Evolutionary conservation across 352 stramenopile species (phyloP), one percentile per base, ranked within the genome.

Genomic region (Hyaloperonospora brassicae): DNA sequence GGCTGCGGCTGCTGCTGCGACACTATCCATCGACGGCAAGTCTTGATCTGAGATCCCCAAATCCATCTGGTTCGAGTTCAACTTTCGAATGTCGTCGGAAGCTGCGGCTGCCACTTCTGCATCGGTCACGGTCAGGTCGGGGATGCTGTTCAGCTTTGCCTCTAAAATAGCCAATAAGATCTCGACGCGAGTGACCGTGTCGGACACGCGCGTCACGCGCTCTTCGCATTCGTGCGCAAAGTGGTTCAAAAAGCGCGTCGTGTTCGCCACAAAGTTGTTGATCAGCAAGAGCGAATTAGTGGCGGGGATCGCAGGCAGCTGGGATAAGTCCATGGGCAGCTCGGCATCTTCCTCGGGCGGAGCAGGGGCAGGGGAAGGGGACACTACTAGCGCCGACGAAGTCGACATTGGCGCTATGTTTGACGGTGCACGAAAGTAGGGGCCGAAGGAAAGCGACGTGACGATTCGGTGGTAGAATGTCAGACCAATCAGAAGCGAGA

Each of bases 201-300:
- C 72, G 22, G 79, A 86, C 35, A 92, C 79, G 47, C 62, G 68
- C 39, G 69, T 53, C 47, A 94, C 84, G 25, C 82, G 79, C 50
- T 90, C 80, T 59, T 94, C 84, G 69, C 80, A 91, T 50, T 89
- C 76, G 64, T 84, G 62, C 22, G 79, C 76, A 58, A 94, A 93
- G 57, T 89, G 79, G 61, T 94, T 94, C 44, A 94, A 65, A 65
- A 94, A 94, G 17, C 79, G 73, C 59, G 79, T 88, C 14, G 79
- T 91, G 68, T 93, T 94, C 47, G 78, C 66, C 40, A 90, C 77
- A 52, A 94, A 94, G 57, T 94, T 93, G 68, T 86, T 94, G 52
- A 94, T 62, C 9, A 94, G 73, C 58, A 93, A 58, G 51, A 93
- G 65, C 47, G 79, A 84, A 64, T 93, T 93, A 50, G 76, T 46